Conservation (phyloP, 2,329 filamentous ascomycete species). For the Hymenoscyphus infarciens region DNA sequence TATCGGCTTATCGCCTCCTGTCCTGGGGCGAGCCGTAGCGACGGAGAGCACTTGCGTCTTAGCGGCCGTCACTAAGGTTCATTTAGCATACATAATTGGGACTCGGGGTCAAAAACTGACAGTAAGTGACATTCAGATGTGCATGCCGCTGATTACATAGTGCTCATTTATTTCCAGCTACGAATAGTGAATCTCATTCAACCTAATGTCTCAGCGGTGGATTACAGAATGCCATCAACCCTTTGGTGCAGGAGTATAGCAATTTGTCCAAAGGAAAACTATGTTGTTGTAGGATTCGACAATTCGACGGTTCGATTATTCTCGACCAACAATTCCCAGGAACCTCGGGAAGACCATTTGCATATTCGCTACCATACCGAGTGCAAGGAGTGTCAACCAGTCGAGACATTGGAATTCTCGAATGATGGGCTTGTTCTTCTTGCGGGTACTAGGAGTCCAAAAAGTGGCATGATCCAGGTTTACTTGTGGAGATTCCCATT, state of each 20-base stretch:
- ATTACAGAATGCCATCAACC: conserved; percentile 40
- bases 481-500: conserved; percentile 41
- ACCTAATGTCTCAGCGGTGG: conserved; percentile 33
- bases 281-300: conserved; percentile 41
- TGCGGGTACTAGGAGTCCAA: conserved; percentile 38
- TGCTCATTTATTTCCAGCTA: conserved; percentile 30
- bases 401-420: conserved; percentile 42
- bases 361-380: conserved; percentile 36
- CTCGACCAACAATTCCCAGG: conserved; percentile 36
- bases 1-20: conserved; percentile 37
- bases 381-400: conserved; percentile 37
- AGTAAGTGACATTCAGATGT: conserved; percentile 28
- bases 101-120: conserved; percentile 42
- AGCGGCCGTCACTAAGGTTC: conserved; percentile 37
- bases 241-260: conserved; percentile 41
- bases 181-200: conserved; percentile 39
- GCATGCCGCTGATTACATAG: not conserved
- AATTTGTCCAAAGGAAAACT: conserved; percentile 40
- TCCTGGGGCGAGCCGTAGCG: conserved; percentile 34
- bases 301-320: conserved; percentile 41
- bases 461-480: conserved; percentile 38
- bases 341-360: conserved; percentile 39
- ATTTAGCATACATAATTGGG: conserved; percentile 41
- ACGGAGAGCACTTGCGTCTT: conserved; percentile 40
- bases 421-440: conserved; percentile 40